These are phyloP conservation scores for Arachnopeziza araneosa DNA, from an alignment of 2,329 filamentous ascomycete genomes.

Conservation along the genomic window DNA sequence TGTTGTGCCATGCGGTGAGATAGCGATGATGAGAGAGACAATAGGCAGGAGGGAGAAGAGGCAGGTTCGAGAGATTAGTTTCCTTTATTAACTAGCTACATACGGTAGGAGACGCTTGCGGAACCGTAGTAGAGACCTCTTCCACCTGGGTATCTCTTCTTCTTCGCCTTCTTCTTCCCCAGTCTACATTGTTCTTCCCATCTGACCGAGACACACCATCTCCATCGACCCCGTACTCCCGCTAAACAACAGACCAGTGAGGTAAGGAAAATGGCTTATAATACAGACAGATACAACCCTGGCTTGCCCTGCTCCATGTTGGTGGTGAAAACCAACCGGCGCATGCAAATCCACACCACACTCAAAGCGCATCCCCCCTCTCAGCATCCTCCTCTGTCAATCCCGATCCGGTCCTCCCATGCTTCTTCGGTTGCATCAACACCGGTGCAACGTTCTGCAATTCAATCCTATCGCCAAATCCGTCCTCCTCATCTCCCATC, in stretches of 20 bases:
- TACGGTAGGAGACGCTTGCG: not conserved
- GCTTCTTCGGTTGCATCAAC: conserved; percentile 20
- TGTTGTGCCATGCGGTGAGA: not conserved
- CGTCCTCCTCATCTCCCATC: conserved; percentile 12
- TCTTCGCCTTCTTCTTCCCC: not conserved
- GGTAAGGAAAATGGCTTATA: not conserved
- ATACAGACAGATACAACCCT: not conserved
- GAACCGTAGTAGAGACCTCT: not conserved
- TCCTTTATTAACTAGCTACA: not conserved
- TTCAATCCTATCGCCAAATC: conserved; percentile 18
- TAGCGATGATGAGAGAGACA: not conserved
- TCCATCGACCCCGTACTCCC: not conserved
- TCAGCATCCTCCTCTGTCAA: conserved; percentile 19
- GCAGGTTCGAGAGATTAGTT: not conserved
- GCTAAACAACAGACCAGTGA: conserved; percentile 2
- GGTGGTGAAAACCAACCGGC: not conserved
- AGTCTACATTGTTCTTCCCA: not conserved
- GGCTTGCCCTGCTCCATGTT: not conserved
- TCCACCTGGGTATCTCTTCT: not conserved
- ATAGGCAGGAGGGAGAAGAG: too few relatives aligned
- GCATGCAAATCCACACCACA: not conserved
- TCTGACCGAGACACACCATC: not conserved
- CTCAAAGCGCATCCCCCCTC: conserved; percentile 17
- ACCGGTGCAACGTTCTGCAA: conserved; percentile 25
- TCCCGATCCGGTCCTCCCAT: conserved; percentile 12